Base-by-base conservation (phyloP, 306 rosid species). In the Malus fusca region DNA sequence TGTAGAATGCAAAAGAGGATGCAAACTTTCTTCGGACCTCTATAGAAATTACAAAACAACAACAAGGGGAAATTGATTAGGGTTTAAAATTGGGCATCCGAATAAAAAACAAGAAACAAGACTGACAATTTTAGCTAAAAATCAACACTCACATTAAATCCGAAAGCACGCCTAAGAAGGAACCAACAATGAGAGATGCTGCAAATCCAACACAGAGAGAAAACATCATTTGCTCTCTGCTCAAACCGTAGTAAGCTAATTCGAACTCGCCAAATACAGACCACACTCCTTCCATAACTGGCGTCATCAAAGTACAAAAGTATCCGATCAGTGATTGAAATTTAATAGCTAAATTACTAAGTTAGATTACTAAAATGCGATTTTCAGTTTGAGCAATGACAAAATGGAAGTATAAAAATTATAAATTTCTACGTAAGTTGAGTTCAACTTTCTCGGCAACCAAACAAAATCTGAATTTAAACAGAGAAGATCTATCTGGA, bases 231-330 rank as follows among this genome's bases (percentile, higher is more conserved):
- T 83, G 67, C 82, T 95, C 92, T 79, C 78, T 85, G 77, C 88
- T 81, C 46, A 90, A 64, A 35, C 96, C 97, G 51, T 89, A 68
- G 18, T 87, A 84, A 55, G 92, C 87, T 58, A 88, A 80, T 87
- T 92, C 93, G 60, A 84, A 84, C 80, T 92, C 99, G 23, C 97
- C 97, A 40, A 85, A 87, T 68, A 88, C 92, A 7, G 93, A 83
- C 91, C 93, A 89, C 35, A 89, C 59, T 67, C 92, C 97, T 87
- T 92, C 99, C 88, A 88, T 73, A 63, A 88, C 99, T 92, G 90
- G 69, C 63, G 51, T 4, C 30, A 46, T 11, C 42, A 68, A 33
- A 83, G 66, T 71, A 17, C 44, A 26, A 52, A 79, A 23, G 6
- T 79, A 72, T 65, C 84, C 79, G 62, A 79, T 76, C 78, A 68